Evolutionary conservation across 2,329 filamentous ascomycete genomes (phyloP), one percentile per base, ranked within the genome.

Genomic region (Penicillium sumatraense): DNA sequence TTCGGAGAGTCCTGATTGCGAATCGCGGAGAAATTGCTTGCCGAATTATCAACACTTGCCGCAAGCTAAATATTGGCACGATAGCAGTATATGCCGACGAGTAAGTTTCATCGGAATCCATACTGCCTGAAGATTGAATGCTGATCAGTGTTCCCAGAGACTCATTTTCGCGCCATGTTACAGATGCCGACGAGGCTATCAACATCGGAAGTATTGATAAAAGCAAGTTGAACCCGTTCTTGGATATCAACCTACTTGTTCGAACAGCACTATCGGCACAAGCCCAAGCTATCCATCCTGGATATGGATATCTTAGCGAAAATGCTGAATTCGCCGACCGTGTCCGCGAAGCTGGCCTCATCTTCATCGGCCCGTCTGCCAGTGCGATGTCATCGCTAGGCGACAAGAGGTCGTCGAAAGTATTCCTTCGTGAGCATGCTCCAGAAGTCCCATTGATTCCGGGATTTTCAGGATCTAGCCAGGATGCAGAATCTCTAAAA

Each of bases 261-360:
- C 54, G 61, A 9, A 61, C 64, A 13, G 72, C 70, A 3, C 27
- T 57, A 20, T 54, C 57, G 18, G 55, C 46, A 1, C 51, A 58
- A 3, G 67, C 63, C 1, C 61, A 74, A 20, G 68, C 71, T 3
- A 57, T 74, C 5, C 64, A 68, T 47, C 72, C 72, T 1, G 72
- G 72, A 8, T 75, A 74, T 58, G 72, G 72, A 27, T 74, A 66
- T 51, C 60, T 75, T 11, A 67, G 64, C 26, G 73, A 75, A 49
- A 72, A 74, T 49, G 62, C 67, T 11, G 57, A 62, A 0, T 74
- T 74, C 29, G 71, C 70, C 3, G 48, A 59, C n/a, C 49, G 53
- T 1, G 63, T 70, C 1, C 58, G 59, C 2, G 46, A 65, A 9
- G 70, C 68, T 11, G 72, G 70, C 3, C 51, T 74, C 11, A 66